Conservation (phyloP, 129 eudicot species). For the Lactuca saligna region DNA sequence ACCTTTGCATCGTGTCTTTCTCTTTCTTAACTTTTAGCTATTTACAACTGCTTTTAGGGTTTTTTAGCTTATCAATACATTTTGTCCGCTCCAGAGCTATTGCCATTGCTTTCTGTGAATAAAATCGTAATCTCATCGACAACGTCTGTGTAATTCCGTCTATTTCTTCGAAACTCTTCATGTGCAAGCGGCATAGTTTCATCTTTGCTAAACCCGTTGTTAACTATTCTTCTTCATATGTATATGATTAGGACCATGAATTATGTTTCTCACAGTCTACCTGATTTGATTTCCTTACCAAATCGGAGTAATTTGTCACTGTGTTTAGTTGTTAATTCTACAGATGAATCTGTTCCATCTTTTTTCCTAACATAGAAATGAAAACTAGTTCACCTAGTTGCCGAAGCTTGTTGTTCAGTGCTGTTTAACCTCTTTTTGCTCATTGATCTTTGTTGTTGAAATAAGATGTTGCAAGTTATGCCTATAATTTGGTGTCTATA, state of each 20-base stretch:
- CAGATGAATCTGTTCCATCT: background rate
- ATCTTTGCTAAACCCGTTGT: background rate
- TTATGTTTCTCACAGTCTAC: background rate
- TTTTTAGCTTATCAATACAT: conserved; percentile 8
- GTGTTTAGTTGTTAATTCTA: background rate
- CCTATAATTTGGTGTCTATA: background rate
- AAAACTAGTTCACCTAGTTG: background rate
- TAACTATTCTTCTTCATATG: conserved; percentile 4
- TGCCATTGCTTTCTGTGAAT: conserved; percentile 22
- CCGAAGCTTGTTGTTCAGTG: background rate
- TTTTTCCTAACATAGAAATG: conserved; percentile 5
- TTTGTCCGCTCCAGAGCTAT: conserved; percentile 7
- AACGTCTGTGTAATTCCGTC: conserved; percentile 1
- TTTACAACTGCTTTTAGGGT: conserved; percentile 25
- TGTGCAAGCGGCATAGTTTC: background rate
- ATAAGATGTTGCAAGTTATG: conserved; percentile 2
- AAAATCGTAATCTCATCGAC: conserved; percentile 10
- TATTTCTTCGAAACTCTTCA: background rate
- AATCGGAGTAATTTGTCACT: background rate
- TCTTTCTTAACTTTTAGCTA: background rate
- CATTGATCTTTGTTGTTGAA: conserved; percentile 2
- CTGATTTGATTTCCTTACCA: conserved; percentile 1
- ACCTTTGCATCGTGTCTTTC: background rate
- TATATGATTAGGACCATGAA: conserved; percentile 17
- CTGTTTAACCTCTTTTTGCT: conserved; percentile 1